phyloP scores from a whole-genome alignment of 2,329 filamentous ascomycete genomes.

The Sclerotinia minor region DNA sequence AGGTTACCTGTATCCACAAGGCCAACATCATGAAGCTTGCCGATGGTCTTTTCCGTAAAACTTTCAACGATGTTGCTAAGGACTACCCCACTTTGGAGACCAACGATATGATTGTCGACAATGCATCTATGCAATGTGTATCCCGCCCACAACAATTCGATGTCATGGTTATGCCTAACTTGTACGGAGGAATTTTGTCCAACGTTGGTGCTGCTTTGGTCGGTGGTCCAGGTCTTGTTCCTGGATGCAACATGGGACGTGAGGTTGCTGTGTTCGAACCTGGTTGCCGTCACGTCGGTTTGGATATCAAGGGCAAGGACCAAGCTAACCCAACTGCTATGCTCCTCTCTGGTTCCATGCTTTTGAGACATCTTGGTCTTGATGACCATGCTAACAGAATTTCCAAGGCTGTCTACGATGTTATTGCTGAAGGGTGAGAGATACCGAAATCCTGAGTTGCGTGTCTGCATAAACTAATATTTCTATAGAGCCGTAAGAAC shows the following conservation, averaged over 20 bases:
- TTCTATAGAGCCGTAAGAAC: constrained; percentile 74
- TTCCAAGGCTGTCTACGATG: constrained; percentile 76
- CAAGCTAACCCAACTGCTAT: constrained; percentile 97
- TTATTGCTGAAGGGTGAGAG: constrained; percentile 85
- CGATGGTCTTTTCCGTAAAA: constrained; percentile 97
- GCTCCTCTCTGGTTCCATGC: constrained; percentile 94
- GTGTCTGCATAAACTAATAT: constrained; percentile 39
- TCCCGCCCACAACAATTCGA: constrained; percentile 97
- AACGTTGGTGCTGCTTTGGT: constrained; percentile 98
- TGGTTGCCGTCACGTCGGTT: constrained; percentile 97
- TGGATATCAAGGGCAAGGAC: constrained; percentile 99
- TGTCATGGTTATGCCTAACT: constrained; percentile 99
- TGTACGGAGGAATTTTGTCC: constrained; percentile 98
- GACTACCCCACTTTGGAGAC: constrained; percentile 94
- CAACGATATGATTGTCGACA: constrained; percentile 99
- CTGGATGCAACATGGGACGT: constrained; percentile 99
- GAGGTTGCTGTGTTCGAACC: constrained; percentile 98
- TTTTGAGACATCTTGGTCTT: constrained; percentile 92
- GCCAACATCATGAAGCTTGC: constrained; percentile 99
- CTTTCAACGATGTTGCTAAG: constrained; percentile 89
- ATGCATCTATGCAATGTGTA: constrained; percentile 99
- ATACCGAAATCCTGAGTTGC: constrained; percentile 13
- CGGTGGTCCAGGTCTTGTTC: constrained; percentile 93
- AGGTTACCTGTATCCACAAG: constrained; percentile 99
- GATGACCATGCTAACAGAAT: constrained; percentile 99